Conservation (phyloP, 2,329 filamentous ascomycete genomes). For the Aspergillus melleus region DNA sequence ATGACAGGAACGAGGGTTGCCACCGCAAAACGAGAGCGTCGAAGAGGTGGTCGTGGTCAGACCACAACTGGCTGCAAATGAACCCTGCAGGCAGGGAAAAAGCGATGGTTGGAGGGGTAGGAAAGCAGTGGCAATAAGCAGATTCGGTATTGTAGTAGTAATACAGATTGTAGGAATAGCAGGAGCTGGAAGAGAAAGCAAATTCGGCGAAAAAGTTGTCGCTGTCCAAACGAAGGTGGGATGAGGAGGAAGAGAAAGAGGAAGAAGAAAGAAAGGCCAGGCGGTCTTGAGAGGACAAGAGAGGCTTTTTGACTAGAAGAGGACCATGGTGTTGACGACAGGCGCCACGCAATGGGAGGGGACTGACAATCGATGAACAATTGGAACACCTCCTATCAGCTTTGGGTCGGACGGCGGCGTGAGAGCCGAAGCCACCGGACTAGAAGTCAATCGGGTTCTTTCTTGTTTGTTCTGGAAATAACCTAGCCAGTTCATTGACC, state of each 20-base stretch:
- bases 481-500: neutral
- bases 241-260: conserved; percentile 2
- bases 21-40: neutral
- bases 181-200: neutral
- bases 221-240: conserved; percentile 5
- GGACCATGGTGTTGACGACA: conserved; percentile 22
- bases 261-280: conserved; percentile 5
- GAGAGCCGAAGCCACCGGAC: conserved; percentile 5
- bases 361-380: conserved; percentile 6
- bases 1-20: neutral
- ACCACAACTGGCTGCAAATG: neutral
- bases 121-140: neutral
- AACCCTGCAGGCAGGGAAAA: neutral
- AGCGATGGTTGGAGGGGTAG: neutral
- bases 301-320: conserved; percentile 19
- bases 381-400: conserved; percentile 20
- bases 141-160: neutral
- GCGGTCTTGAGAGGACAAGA: conserved; percentile 8
- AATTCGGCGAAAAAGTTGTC: neutral
- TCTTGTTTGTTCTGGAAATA: neutral
- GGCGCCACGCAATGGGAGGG: conserved; percentile 29
- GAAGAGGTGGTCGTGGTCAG: neutral
- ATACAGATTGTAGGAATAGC: neutral
- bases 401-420: conserved; percentile 12
- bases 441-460: neutral